phyloP scores from a whole-genome alignment of 495 filamentous ascomycete genomes.

The Penicillium canariense region DNA sequence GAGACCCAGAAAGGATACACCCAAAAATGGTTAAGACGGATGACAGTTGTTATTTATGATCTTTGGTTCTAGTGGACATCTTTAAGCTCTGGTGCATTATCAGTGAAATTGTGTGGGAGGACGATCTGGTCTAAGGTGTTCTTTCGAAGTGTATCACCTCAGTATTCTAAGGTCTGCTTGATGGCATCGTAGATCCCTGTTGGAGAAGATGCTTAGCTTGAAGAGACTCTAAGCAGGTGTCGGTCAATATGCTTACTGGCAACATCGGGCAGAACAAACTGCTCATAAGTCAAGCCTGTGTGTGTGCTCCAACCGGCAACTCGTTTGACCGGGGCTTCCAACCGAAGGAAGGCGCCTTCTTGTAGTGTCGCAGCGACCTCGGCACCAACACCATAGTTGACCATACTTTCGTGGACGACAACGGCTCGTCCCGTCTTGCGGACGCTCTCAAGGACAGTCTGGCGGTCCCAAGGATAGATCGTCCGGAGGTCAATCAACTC shows the following conservation, averaged over 20 bases:
- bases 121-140: not conserved
- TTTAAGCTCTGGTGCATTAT: not conserved
- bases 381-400: constrained; percentile 91
- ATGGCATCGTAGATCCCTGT: constrained; percentile 8
- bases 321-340: constrained; percentile 90
- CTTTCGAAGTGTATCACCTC: not conserved
- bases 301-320: constrained; percentile 92
- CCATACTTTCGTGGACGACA: constrained; percentile 94
- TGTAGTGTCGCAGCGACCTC: constrained; percentile 93
- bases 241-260: constrained; percentile 62
- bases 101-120: not conserved
- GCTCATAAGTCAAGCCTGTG: constrained; percentile 77
- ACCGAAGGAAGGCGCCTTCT: constrained; percentile 77
- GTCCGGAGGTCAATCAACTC: constrained; percentile 93
- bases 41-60: not conserved
- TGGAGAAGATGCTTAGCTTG: not conserved
- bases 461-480: constrained; percentile 92
- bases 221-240: not conserved
- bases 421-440: constrained; percentile 86
- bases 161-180: constrained; percentile 11
- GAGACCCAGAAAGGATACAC: too few relatives aligned
- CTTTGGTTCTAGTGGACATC: not conserved
- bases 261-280: constrained; percentile 87
- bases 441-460: constrained; percentile 79
- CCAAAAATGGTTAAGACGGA: not conserved